Evolutionary conservation across 108 stramenopile species (phyloP).

Genomic region (Fistulifera solaris): DNA sequence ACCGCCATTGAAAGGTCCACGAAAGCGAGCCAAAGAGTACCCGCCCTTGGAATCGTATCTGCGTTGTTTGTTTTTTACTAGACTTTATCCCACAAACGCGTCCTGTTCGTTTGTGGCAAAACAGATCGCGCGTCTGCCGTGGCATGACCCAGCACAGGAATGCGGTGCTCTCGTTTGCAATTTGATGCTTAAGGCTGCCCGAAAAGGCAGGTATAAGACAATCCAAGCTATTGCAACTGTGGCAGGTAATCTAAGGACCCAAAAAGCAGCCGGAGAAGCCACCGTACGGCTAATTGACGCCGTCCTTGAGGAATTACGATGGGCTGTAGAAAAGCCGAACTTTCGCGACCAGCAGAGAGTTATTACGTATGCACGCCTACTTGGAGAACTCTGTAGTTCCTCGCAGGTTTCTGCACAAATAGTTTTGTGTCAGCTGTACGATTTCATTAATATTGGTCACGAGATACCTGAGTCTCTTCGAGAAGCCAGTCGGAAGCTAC

Average conservation of each 20-base stretch:
- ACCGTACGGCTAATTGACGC: constrained; percentile 72
- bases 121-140: constrained; percentile 83
- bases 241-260: constrained; percentile 56
- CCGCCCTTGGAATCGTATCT: constrained; percentile 81
- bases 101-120: constrained; percentile 67
- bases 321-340: constrained; percentile 74
- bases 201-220: constrained; percentile 71
- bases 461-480: constrained; percentile 73
- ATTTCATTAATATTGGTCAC: constrained; percentile 84
- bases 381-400: constrained; percentile 81
- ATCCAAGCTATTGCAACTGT: constrained; percentile 76
- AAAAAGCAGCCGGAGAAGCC: constrained; percentile 55
- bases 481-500: constrained; percentile 40
- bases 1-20: constrained; percentile 46
- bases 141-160: constrained; percentile 72
- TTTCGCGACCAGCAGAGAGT: constrained; percentile 84
- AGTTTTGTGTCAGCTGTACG: constrained; percentile 73
- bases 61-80: constrained; percentile 58
- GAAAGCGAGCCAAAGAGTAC: constrained; percentile 56
- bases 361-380: constrained; percentile 69
- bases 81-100: constrained; percentile 47
- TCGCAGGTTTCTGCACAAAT: constrained; percentile 57
- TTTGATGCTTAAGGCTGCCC: constrained; percentile 82
- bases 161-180: constrained; percentile 62
- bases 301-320: constrained; percentile 81